Evolutionary conservation across 2,329 filamentous ascomycete genomes (phyloP).

Genomic region (Fusarium marasasianum): DNA sequence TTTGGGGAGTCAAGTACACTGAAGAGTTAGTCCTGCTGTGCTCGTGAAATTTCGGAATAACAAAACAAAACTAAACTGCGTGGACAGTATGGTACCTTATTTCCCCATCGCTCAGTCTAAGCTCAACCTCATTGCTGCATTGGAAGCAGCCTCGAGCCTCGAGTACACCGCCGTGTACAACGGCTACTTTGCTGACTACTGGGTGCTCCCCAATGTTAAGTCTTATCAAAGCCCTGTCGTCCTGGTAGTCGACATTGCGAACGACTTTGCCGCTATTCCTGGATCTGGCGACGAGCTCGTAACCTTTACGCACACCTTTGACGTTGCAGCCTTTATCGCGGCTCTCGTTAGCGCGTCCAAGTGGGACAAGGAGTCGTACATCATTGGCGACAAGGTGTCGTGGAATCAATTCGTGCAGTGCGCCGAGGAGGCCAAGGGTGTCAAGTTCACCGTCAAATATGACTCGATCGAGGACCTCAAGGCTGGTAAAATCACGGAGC

Average conservation of each 20-base stretch:
- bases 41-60: neutral
- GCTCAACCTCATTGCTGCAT: neutral
- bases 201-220: neutral
- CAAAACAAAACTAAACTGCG: neutral
- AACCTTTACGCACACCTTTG: neutral
- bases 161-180: neutral
- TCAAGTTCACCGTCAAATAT: neutral
- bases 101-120: neutral
- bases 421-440: neutral
- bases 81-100: neutral
- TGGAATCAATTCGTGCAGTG: neutral
- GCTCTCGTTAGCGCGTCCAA: rapidly evolving
- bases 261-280: neutral
- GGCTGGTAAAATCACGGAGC: neutral
- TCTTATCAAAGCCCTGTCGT: neutral
- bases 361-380: neutral
- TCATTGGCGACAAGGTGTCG: neutral
- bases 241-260: neutral
- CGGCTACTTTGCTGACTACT: neutral
- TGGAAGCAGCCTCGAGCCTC: neutral
- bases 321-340: neutral
- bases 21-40: neutral
- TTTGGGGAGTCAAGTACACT: neutral
- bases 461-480: neutral
- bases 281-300: neutral